These are phyloP conservation scores for Odontarrhena argentea DNA, from an alignment of 345 rosid species.

Conservation along the genomic window DNA sequence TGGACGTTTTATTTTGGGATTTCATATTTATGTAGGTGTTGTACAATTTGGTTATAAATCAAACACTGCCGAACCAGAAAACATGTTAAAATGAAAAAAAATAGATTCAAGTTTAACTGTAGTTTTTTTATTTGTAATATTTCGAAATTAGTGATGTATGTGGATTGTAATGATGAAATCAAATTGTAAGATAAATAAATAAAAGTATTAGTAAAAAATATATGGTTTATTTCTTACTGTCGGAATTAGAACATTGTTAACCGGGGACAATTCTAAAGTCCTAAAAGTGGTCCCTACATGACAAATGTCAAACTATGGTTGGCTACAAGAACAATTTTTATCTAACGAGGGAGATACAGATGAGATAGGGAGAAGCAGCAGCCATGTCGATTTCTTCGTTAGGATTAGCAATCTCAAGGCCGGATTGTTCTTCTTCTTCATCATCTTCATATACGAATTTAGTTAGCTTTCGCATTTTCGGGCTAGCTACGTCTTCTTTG, in stretches of 20 bases:
- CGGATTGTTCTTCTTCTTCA: constrained; percentile 5
- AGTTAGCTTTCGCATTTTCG: background rate
- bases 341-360: constrained; percentile 15
- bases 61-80: constrained; percentile 14
- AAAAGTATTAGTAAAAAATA: too few species aligned
- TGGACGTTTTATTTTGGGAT: constrained; percentile 9
- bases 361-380: constrained; percentile 22
- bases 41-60: constrained; percentile 6
- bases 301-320: constrained; percentile 25
- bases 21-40: constrained; percentile 22
- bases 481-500: constrained; percentile 30
- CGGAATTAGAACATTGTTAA: too few species aligned
- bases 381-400: constrained; percentile 37
- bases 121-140: background rate
- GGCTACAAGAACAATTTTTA: constrained; percentile 23
- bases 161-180: background rate
- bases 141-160: background rate
- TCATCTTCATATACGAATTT: constrained; percentile 17
- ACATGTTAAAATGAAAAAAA: background rate
- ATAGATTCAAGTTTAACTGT: background rate
- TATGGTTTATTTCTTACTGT: too few species aligned
- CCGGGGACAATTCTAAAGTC: too few species aligned
- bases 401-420: constrained; percentile 30
- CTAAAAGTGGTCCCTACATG: background rate
- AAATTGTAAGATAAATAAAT: too few species aligned